Conservation (phyloP, 2,329 filamentous ascomycete genomes). For the Botrytis medusae region DNA sequence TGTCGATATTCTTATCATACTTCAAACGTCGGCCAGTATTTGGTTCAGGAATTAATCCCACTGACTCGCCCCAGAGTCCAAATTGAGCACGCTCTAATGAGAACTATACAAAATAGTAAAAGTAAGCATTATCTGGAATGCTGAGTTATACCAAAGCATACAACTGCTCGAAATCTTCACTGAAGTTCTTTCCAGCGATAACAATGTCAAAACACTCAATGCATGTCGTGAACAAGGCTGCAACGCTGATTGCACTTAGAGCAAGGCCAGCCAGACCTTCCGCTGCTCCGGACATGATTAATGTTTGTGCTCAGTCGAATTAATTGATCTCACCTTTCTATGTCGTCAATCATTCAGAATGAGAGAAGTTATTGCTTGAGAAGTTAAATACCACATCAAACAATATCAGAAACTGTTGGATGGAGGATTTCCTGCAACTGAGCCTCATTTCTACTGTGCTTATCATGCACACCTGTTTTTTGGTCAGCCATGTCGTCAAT, state of each 20-base stretch:
- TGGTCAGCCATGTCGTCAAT: neutral
- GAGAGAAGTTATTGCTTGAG: neutral
- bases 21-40: conserved; percentile 7
- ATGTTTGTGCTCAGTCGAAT: neutral
- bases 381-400: neutral
- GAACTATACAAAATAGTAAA: neutral
- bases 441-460: neutral
- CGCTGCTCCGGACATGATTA: conserved; percentile 17
- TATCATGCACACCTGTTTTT: neutral
- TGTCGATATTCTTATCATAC: conserved; percentile 25
- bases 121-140: neutral
- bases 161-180: conserved; percentile 33
- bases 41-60: conserved; percentile 22
- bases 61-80: conserved; percentile 26
- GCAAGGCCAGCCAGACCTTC: conserved; percentile 27
- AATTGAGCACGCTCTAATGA: conserved; percentile 22
- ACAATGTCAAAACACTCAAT: conserved; percentile 37
- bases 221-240: conserved; percentile 34
- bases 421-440: neutral
- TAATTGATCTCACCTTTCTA: neutral
- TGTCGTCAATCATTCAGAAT: neutral
- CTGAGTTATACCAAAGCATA: conserved; percentile 23
- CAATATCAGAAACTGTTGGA: neutral
- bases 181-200: conserved; percentile 29
- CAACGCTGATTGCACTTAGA: conserved; percentile 30